phyloP scores from a whole-genome alignment of 2,329 filamentous ascomycete genomes.

The Huntiella savannae region DNA sequence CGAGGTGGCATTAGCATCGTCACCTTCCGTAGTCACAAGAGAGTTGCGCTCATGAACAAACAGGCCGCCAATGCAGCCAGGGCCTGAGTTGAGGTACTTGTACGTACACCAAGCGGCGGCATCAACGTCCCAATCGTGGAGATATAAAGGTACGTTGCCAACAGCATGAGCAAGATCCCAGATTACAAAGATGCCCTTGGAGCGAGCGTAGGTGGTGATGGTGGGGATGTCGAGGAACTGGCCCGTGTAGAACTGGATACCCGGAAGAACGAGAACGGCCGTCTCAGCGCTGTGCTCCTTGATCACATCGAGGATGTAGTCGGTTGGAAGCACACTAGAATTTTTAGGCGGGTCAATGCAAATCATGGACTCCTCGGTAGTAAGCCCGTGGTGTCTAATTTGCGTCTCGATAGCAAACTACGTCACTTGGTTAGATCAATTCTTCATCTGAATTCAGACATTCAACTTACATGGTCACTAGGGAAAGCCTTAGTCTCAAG shows the following conservation, averaged over 20 bases:
- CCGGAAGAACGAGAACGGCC: slow-evolving; percentile 62
- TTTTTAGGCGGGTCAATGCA: slow-evolving; percentile 41
- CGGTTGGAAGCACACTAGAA: slow-evolving; percentile 39
- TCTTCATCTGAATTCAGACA: not conserved
- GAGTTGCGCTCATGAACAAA: slow-evolving; percentile 67
- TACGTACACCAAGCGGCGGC: slow-evolving; percentile 90
- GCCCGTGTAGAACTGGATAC: slow-evolving; percentile 82
- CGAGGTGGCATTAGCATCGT: slow-evolving; percentile 17
- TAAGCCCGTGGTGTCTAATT: slow-evolving; percentile 45
- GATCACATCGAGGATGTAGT: slow-evolving; percentile 53
- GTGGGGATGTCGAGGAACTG: slow-evolving; percentile 67
- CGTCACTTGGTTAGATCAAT: not conserved
- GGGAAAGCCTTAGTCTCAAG: slow-evolving; percentile 73
- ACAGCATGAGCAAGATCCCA: slow-evolving; percentile 82
- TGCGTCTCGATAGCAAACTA: slow-evolving; percentile 66
- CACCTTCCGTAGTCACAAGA: slow-evolving; percentile 22
- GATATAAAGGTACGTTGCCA: slow-evolving; percentile 58
- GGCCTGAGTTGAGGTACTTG: slow-evolving; percentile 81
- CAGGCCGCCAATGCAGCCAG: slow-evolving; percentile 59
- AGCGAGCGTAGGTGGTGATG: slow-evolving; percentile 62
- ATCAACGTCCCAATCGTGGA: slow-evolving; percentile 83
- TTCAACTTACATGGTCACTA: slow-evolving; percentile 47
- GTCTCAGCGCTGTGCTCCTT: slow-evolving; percentile 54
- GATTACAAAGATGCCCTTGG: slow-evolving; percentile 51
- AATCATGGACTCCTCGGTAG: slow-evolving; percentile 47